Base-by-base conservation (phyloP, 192 early-diverging fungal species). In the Linnemannia zychae region DNA sequence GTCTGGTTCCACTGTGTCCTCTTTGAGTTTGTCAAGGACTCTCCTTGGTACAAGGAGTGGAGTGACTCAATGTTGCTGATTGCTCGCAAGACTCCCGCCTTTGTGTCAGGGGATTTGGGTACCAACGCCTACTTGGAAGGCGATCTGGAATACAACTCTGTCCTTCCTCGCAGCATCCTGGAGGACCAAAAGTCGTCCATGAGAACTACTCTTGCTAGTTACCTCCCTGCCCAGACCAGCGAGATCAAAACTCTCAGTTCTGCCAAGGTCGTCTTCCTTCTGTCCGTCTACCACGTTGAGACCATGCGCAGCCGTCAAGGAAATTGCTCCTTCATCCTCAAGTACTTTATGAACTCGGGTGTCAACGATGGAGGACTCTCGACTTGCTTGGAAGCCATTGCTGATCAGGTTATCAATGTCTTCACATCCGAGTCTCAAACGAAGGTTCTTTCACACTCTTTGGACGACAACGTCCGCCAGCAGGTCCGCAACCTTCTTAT, bases 1-100 rank as follows among this genome's bases (percentile, higher is more conserved):
- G 91, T 96, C 48, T 99, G 98, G 98, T 93, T 99, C 77, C 94
- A 96, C 70, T 90, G 95, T 71, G 94, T 97, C 4, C 83, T 95
- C 17, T 94, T 92, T 82, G 94, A 97, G 1, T 94, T 96, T 70
- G 89, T 94, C 44, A 90, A 93, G 15, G 92, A 96, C 44, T 91
- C 93, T 1, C 85, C 90, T 17, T 97, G 97, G 92, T 91, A 94
- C 34, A 90, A 88, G 22, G 95, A 95, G 31, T 98, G 96, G 94
- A 87, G 92, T 75, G 84, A 87, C 5, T 88, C 94, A 2, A 90
- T 97, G 81, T 60, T 90, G 0, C 49, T 89, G 7, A 93, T 99
- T 84, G 97, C 98, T 15, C 89, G 91, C 72, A 96, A 95, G 63
- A 95, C 98, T 4, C 98, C 98, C 1, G 89, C 94, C 0, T 90